These are phyloP conservation scores for Sporobolomyces phaffii DNA, from an alignment of 768 basidiomycete genomes.

Conservation along the genomic window DNA sequence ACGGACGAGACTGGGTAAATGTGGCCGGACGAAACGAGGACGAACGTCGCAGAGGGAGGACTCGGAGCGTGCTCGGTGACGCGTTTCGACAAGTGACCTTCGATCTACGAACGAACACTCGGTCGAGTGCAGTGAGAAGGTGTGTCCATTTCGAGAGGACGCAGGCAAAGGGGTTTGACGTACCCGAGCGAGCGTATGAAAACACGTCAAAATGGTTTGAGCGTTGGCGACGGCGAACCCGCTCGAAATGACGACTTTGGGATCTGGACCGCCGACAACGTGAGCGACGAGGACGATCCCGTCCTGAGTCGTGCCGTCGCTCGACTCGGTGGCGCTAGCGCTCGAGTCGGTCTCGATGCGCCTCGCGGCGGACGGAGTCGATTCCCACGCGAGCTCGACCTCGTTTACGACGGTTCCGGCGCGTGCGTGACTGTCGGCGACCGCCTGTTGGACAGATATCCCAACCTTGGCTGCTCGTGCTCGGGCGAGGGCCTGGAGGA, in stretches of 20 bases:
- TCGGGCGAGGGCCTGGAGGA: too few species aligned
- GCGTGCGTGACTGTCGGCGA: background rate
- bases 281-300: constrained; percentile 56
- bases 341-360: constrained; percentile 44
- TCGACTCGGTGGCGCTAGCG: background rate
- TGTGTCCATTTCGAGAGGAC: too few species aligned
- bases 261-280: constrained; percentile 46
- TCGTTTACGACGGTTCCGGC: constrained; percentile 20
- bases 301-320: constrained; percentile 43
- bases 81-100: background rate
- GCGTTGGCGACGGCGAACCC: constrained; percentile 53
- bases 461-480: too few species aligned
- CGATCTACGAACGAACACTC: too few species aligned
- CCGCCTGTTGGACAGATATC: background rate
- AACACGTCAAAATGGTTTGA: constrained; percentile 55
- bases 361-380: constrained; percentile 49
- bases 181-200: constrained; percentile 56
- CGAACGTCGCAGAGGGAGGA: constrained; percentile 45
- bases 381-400: constrained; percentile 53
- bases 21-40: constrained; percentile 44
- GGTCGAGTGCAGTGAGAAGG: too few species aligned
- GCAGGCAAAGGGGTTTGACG: too few species aligned
- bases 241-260: constrained; percentile 52
- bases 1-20: constrained; percentile 51
- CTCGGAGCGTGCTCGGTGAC: background rate